Percentiles rank a stretch among this genome's conserved stretches.
Conservation (phyloP, 225 moss, liverwort and hornwort genomes). For the Polytrichum formosum region DNA sequence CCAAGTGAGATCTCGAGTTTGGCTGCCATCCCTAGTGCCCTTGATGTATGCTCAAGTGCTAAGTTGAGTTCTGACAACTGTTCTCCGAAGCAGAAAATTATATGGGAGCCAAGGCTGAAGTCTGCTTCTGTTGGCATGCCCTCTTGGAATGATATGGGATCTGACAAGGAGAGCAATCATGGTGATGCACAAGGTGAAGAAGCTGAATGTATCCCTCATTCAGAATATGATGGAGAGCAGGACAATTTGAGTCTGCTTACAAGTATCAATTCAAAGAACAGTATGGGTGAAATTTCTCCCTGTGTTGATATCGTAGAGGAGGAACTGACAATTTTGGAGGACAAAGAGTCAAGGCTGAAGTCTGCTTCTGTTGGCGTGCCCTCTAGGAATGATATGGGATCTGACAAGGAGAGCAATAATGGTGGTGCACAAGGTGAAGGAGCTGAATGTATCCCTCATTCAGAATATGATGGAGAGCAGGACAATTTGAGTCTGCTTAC, state of each 20-base stretch:
- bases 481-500: background rate
- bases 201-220: background rate
- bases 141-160: background rate
- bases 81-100: background rate
- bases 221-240: background rate
- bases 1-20: background rate
- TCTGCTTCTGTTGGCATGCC: background rate
- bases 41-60: no score
- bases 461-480: background rate
- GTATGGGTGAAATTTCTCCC: no score
- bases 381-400: background rate
- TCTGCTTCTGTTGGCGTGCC: background rate
- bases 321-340: no score
- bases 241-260: background rate
- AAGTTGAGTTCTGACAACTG: background rate
- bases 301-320: no score
- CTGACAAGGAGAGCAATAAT: background rate
- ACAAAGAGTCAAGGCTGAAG: background rate
- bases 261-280: no score
- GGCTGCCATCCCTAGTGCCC: no score
- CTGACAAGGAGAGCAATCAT: background rate
- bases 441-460: background rate
- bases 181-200: background rate
- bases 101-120: background rate
- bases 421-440: background rate